Percentiles rank a stretch among this genome's conserved stretches.
Evolutionary conservation across 2,329 filamentous ascomycete species (phyloP).

Genomic region (Sporothrix euskadiensis): DNA sequence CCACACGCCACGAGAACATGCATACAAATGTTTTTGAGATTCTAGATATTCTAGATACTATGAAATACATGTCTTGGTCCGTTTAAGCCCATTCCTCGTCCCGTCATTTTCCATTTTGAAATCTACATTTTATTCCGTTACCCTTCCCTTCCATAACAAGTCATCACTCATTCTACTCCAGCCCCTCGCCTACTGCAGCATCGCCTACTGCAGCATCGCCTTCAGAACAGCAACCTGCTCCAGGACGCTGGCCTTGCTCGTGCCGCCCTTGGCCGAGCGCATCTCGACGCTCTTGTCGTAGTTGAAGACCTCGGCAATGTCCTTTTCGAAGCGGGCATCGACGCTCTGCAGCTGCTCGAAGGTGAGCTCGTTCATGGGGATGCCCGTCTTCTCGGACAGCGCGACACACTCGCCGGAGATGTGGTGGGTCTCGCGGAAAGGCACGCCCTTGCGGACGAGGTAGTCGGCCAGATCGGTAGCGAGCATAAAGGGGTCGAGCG

Average conservation of each 20-base stretch:
- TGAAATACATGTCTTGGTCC: neutral
- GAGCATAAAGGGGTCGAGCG: slow-evolving; percentile 80
- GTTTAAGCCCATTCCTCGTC: neutral
- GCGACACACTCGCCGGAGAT: slow-evolving; percentile 74
- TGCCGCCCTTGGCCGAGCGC: slow-evolving; percentile 74
- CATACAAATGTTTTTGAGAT: neutral
- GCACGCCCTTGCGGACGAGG: slow-evolving; percentile 68
- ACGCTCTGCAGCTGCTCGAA: slow-evolving; percentile 67
- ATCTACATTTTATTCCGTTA: neutral
- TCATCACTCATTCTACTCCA: neutral
- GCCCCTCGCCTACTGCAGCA: no score
- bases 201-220: slow-evolving; percentile 27
- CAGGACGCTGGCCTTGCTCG: slow-evolving; percentile 57
- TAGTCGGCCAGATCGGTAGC: slow-evolving; percentile 71
- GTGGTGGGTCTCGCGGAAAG: slow-evolving; percentile 82
- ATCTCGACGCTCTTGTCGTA: slow-evolving; percentile 83
- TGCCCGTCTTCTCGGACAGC: slow-evolving; percentile 65
- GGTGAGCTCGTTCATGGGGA: slow-evolving; percentile 70
- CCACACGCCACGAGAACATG: neutral
- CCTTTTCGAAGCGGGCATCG: slow-evolving; percentile 68
- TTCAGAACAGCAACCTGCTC: slow-evolving; percentile 35
- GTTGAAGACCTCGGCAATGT: slow-evolving; percentile 71
- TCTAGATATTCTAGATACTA: neutral
- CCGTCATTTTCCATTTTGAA: neutral
- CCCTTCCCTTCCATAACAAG: neutral